Base-by-base conservation (phyloP, 179 eudicot genomes). In the Beta macrorhiza region DNA sequence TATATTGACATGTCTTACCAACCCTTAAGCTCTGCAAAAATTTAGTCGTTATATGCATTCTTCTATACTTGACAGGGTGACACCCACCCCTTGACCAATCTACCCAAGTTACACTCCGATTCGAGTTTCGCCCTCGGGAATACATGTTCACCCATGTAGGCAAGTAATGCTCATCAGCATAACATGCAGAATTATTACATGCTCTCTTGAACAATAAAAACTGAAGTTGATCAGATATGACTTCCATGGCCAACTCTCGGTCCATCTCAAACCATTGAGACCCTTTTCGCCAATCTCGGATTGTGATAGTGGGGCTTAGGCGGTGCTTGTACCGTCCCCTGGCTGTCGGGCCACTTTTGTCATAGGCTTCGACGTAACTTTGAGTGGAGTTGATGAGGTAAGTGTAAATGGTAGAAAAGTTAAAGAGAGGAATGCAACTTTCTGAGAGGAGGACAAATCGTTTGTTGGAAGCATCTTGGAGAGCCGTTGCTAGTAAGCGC, bases 201-300 rank as follows among this genome's bases (percentile, higher is more conserved):
- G 82, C 78, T 5, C 62, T 84, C 52, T 89, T 82, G 82, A 88
- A 91, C 8, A 77, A 25, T 2, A 86, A 75, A 72, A 88, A 93
- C 71, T 86, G 89, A 3, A 32, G 65, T 7, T 58, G 69, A 57
- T 92, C 95, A 0, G 91, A 75, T 13, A 93, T 65, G 68, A 92
- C 78, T 45, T 90, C 87, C 2, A 85, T 0, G 44, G 97, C 95
- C 17, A 91, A 76, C 2, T 81, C 76, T 0, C 95, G 87, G 62
- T 88, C 88, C 77, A 90, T 86, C 82, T 86, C 93, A 32, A 94
- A 94, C 97, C 98, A 93, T 70, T 93, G 98, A 1, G 97, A 91
- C 59, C 97, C 98, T 72, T 93, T 93, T 51, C 95, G 83, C 98
- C 97, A 94, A 1, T 91, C 83, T 6, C 75, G 67, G 75, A 92